A percentile compares a stretch with the other conserved stretches of the same genome.
Evolutionary conservation across 164 flowering plant genomes (phyloP).

Genomic region (Vitis rotundifolia): DNA sequence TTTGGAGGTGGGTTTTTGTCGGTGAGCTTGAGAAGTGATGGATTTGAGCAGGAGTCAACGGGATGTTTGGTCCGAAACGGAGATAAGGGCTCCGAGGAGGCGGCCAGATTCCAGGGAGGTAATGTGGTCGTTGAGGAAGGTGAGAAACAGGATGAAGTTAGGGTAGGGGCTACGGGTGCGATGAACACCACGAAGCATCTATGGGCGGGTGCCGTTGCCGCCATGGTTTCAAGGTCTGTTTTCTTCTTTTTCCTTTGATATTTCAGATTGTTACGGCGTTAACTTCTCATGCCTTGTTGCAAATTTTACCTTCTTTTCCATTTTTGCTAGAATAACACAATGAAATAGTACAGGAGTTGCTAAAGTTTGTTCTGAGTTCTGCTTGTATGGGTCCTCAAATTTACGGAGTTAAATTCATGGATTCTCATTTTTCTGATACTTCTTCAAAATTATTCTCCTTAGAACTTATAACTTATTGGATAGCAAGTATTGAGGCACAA

Average conservation of each 20-base stretch:
- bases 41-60: slow-evolving; percentile 14
- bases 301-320: too few relatives aligned
- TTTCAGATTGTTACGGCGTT: neutral
- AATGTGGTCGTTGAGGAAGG: slow-evolving; percentile 8
- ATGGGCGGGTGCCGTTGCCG: slow-evolving; percentile 95
- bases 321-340: too few relatives aligned
- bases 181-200: slow-evolving; percentile 81
- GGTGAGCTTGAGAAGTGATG: slow-evolving; percentile 35
- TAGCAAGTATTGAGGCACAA: too few relatives aligned
- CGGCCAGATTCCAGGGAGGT: slow-evolving; percentile 6
- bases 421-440: too few relatives aligned
- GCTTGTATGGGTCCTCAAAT: too few relatives aligned
- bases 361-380: too few relatives aligned
- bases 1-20: slow-evolving; percentile 27
- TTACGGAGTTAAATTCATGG: too few relatives aligned
- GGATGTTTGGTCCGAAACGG: slow-evolving; percentile 15
- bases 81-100: slow-evolving; percentile 23
- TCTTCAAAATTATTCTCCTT: too few relatives aligned
- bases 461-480: too few relatives aligned
- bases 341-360: too few relatives aligned
- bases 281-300: too few relatives aligned
- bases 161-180: slow-evolving; percentile 40
- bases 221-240: slow-evolving; percentile 88
- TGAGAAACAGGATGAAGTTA: slow-evolving; percentile 21
- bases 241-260: neutral